Base-by-base conservation (phyloP, 2,329 filamentous ascomycete species). In the Trichothecium roseum region DNA sequence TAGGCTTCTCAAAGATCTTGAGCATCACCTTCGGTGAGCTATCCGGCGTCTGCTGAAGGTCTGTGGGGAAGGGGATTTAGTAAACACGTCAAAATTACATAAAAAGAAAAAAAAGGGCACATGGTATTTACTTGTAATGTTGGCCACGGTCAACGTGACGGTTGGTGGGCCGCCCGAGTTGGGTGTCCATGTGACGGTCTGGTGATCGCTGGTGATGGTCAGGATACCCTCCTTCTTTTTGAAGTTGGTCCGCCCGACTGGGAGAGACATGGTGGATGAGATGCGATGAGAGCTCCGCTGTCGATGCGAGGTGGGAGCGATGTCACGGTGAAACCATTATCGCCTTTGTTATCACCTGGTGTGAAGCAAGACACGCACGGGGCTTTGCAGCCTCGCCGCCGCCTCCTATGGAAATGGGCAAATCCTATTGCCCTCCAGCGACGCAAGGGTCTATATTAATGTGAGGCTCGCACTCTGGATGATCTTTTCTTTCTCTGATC, bases 151-250 rank as follows among this genome's bases (percentile, higher is more conserved):
- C 39, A 96, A 71, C 1, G 76, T 79, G 41, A 95, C 64, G 18
- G 70, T 64, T 4, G 83, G 71, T 36, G 77, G 67, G 3, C 78
- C 74, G 24, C 74, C 70, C 31, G 71, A 70, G 36, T 74, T 68
- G 8, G 86, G 83, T 22, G 78, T 84, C 89, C 89, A 98, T 55
- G 76, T 81, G 41, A 96, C 74, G 27, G 71, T 77, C 51, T 74
- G 74, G 50, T 76, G 70, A 57, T 94, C 85, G 38, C 72, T 64
- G 13, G 83, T 78, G 47, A 96, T 68, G 18, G 77, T 74, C 50
- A 98, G 65, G 41, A 75, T 74, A 55, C 91, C 91, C 66, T 96
- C 84, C 60, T 94, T 91, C 68, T 96, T 98, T 64, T 95, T 96
- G 71, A 91, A 96, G 39, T 79, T 68, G 35, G 82, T 79, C 43